Conservation (phyloP, 805 yeast species). For the Barnettozyma salicaria region DNA sequence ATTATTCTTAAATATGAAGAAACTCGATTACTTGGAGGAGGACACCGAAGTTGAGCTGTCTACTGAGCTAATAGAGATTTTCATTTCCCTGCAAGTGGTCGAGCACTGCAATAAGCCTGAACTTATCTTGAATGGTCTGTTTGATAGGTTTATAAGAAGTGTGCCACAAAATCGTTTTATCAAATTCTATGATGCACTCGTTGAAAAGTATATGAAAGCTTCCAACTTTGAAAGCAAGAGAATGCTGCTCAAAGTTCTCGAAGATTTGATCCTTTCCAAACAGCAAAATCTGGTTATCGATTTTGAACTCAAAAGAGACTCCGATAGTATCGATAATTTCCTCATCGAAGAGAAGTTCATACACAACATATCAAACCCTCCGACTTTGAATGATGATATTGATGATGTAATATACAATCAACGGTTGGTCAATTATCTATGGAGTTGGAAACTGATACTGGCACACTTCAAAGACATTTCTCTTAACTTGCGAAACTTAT, state of each 20-base stretch:
- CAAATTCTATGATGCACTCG: constrained; percentile 33
- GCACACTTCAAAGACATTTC: constrained; percentile 60
- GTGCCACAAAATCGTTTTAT: too few relatives aligned
- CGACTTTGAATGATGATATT: constrained; percentile 33
- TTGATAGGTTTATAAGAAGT: constrained; percentile 28
- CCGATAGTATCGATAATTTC: constrained; percentile 18
- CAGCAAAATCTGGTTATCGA: constrained; percentile 63
- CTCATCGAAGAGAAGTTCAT: constrained; percentile 34
- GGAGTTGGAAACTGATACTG: constrained; percentile 65
- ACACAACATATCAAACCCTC: constrained; percentile 24
- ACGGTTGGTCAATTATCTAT: constrained; percentile 40
- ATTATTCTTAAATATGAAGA: constrained; percentile 31
- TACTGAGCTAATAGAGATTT: constrained; percentile 37
- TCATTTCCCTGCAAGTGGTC: too few relatives aligned
- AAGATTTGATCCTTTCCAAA: constrained; percentile 33
- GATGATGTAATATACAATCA: constrained; percentile 31
- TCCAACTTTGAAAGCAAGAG: constrained; percentile 38
- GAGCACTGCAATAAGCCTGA: too few relatives aligned
- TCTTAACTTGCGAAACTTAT: constrained; percentile 53
- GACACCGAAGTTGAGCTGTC: constrained; percentile 32
- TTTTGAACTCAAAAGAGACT: constrained; percentile 42
- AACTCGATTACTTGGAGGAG: constrained; percentile 22
- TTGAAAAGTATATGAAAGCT: constrained; percentile 25
- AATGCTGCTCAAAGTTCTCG: constrained; percentile 36
- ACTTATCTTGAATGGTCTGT: constrained; percentile 27